These are phyloP conservation scores for Nevesoporus exiguus DNA, from an alignment of 768 basidiomycete genomes.

Conservation along the genomic window DNA sequence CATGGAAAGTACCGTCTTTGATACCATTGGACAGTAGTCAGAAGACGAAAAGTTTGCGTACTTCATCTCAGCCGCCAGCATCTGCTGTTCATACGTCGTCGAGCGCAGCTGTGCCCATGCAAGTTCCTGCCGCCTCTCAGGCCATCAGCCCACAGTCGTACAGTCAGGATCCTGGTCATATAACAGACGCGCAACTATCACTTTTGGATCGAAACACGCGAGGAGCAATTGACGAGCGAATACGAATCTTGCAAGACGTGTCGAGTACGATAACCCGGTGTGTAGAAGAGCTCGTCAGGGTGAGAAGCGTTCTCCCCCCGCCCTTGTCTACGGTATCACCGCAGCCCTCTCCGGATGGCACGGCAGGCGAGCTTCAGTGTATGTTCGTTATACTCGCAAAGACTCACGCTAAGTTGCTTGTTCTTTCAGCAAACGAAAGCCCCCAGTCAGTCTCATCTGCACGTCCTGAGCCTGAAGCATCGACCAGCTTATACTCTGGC, in stretches of 20 bases:
- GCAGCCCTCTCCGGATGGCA: constrained; percentile 11
- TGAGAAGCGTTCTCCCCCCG: constrained; percentile 67
- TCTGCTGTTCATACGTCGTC: constrained; percentile 12
- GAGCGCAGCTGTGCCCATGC: background rate
- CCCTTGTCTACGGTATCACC: constrained; percentile 16
- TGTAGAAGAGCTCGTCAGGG: constrained; percentile 72
- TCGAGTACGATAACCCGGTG: constrained; percentile 70
- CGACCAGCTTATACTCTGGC: background rate
- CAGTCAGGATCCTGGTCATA: constrained; percentile 31
- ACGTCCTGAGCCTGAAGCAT: background rate
- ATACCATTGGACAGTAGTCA: constrained; percentile 23
- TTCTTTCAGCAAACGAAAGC: background rate
- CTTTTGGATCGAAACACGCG: constrained; percentile 65
- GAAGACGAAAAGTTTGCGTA: background rate
- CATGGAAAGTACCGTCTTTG: constrained; percentile 25
- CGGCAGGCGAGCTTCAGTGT: constrained; percentile 12
- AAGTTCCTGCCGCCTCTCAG: background rate
- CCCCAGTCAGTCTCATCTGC: background rate
- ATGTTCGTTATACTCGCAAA: constrained; percentile 1
- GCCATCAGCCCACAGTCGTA: constrained; percentile 21
- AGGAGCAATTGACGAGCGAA: constrained; percentile 81
- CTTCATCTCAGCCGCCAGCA: background rate
- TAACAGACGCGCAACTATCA: constrained; percentile 55
- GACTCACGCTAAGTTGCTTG: background rate
- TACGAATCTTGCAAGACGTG: constrained; percentile 75